Percentiles rank a stretch among this genome's conserved stretches.
phyloP scores from a whole-genome alignment of 306 rosid genomes.

The Dryas alaskensis region DNA sequence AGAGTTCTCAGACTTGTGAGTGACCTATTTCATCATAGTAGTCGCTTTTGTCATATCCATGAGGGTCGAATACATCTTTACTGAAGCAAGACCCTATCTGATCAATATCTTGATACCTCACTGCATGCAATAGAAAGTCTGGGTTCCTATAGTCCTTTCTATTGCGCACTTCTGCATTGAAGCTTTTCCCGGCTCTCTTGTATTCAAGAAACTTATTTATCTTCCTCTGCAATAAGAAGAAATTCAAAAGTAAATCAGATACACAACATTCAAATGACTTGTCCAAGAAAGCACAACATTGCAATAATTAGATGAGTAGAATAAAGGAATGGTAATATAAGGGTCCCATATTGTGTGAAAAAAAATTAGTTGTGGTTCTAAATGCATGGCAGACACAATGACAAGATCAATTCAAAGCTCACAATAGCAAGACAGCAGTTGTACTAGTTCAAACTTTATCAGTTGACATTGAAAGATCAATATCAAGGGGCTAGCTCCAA shows the following conservation, averaged over 20 bases:
- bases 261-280: neutral
- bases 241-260: neutral
- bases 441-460: neutral
- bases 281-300: neutral
- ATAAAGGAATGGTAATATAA: neutral
- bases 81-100: conserved; percentile 95
- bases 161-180: conserved; percentile 90
- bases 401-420: too few relatives aligned
- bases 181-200: conserved; percentile 88
- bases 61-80: conserved; percentile 95
- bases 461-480: neutral
- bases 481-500: neutral
- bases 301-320: neutral
- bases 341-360: too few relatives aligned
- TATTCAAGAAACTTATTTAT: conserved; percentile 81
- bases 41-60: conserved; percentile 84
- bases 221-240: conserved; percentile 58
- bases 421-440: neutral
- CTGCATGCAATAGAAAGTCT: conserved; percentile 89
- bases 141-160: conserved; percentile 94
- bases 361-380: too few relatives aligned
- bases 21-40: conserved; percentile 85
- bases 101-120: conserved; percentile 94
- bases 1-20: conserved; percentile 28
- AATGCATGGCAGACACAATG: neutral